phyloP scores from a whole-genome alignment of 192 early-diverging fungal species.

The Backusella sp. region DNA sequence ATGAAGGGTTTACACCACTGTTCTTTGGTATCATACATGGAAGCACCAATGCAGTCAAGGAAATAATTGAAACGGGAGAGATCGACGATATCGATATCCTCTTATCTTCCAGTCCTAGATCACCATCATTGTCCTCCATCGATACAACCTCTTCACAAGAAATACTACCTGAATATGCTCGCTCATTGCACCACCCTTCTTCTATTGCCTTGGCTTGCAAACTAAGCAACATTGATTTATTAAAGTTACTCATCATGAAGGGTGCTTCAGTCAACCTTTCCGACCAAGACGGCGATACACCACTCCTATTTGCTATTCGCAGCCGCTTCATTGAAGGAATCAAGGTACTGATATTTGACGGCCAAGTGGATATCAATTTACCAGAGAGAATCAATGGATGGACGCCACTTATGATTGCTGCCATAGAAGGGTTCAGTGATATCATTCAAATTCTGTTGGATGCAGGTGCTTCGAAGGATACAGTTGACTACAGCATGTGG shows the following conservation, averaged over 20 bases:
- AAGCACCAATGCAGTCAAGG: slow-evolving; percentile 40
- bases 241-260: slow-evolving; percentile 47
- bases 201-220: slow-evolving; percentile 53
- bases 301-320: slow-evolving; percentile 52
- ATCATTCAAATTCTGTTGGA: slow-evolving; percentile 51
- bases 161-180: slow-evolving; percentile 12
- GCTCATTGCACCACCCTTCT: slow-evolving; percentile 29
- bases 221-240: slow-evolving; percentile 44
- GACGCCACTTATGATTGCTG: slow-evolving; percentile 63
- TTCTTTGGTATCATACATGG: slow-evolving; percentile 61
- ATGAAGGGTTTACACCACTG: slow-evolving; percentile 61
- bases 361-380: slow-evolving; percentile 42
- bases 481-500: slow-evolving; percentile 48
- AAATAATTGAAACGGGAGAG: slow-evolving; percentile 50
- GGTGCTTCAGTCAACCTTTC: slow-evolving; percentile 56
- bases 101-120: slow-evolving; percentile 8
- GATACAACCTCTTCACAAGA: neutral
- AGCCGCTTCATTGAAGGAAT: slow-evolving; percentile 53
- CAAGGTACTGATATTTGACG: slow-evolving; percentile 39
- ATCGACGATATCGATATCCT: slow-evolving; percentile 51
- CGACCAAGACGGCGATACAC: slow-evolving; percentile 69
- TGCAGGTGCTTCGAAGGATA: slow-evolving; percentile 49
- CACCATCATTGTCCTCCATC: neutral
- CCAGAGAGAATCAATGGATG: slow-evolving; percentile 54
- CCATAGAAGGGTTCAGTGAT: slow-evolving; percentile 57